Evolutionary conservation across 1,139 yeast species (phyloP).

Genomic region (Starmera stellimalicola): DNA sequence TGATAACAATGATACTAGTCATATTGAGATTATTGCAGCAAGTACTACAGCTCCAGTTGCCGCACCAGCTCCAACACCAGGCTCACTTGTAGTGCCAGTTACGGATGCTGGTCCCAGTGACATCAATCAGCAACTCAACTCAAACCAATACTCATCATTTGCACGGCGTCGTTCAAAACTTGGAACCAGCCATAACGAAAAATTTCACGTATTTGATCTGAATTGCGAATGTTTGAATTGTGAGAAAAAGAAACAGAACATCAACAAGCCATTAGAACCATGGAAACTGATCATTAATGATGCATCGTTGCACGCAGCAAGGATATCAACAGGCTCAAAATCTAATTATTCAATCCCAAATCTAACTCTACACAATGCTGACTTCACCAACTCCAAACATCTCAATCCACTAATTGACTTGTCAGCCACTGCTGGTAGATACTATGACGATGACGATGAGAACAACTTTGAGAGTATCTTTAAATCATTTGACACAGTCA

Average conservation of each 20-base stretch:
- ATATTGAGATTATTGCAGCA: constrained; percentile 15
- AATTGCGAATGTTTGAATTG: constrained; percentile 4
- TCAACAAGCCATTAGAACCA: constrained; percentile 9
- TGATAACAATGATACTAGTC: neutral
- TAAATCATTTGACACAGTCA: neutral
- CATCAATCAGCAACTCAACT: neutral
- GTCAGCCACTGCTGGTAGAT: neutral
- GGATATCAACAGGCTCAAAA: constrained; percentile 35
- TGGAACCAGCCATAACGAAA: constrained; percentile 3
- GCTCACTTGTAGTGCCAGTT: too few species aligned
- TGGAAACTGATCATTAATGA: constrained; percentile 39
- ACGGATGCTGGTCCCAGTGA: too few species aligned
- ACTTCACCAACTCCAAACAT: constrained; percentile 25
- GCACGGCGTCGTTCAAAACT: constrained; percentile 1
- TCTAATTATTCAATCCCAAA: constrained; percentile 19
- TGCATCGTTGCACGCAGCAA: constrained; percentile 41
- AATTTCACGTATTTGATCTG: constrained; percentile 5
- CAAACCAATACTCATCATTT: constrained; percentile 1
- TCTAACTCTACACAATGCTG: constrained; percentile 21
- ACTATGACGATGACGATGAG: neutral
- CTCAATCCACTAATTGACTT: constrained; percentile 1
- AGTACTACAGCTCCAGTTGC: constrained; percentile 6
- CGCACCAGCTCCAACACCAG: too few species aligned
- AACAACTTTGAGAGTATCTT: neutral
- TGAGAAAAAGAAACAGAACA: constrained; percentile 2